Evolutionary conservation across 2,329 filamentous ascomycete species (phyloP).

Genomic region (Ploettnerulaceae sp.): DNA sequence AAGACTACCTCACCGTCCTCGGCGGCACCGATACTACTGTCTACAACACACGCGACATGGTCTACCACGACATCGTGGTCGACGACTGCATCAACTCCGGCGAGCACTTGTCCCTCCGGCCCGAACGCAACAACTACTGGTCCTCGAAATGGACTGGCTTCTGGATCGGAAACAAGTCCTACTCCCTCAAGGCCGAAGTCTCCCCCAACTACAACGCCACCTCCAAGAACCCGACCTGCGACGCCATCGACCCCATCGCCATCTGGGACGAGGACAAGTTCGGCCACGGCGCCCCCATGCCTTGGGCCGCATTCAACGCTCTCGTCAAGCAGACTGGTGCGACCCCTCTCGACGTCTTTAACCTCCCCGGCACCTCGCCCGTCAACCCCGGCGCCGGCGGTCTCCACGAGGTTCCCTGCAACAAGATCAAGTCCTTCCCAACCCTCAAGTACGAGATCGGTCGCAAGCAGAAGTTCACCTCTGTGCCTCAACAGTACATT

Average conservation of each 20-base stretch:
- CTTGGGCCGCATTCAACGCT: conserved; percentile 7
- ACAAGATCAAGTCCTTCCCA: conserved; percentile 8
- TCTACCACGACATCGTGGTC: conserved; percentile 9
- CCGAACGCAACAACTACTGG: conserved; percentile 11
- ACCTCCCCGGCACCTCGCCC: conserved; percentile 9
- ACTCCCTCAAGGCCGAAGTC: conserved; percentile 7
- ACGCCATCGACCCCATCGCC: conserved; percentile 10
- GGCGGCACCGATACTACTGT: conserved; percentile 10
- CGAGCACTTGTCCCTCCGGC: conserved; percentile 8
- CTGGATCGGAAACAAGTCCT: conserved; percentile 6
- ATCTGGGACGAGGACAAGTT: conserved; percentile 16
- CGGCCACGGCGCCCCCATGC: conserved; percentile 12
- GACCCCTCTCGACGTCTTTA: conserved; percentile 7
- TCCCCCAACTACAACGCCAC: conserved; percentile 13
- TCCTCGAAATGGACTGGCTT: conserved; percentile 7
- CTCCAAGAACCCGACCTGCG: conserved; percentile 5
- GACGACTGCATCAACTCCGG: conserved; percentile 12
- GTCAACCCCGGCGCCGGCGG: conserved; percentile 11
- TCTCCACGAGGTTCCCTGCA: conserved; percentile 8
- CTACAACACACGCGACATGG: conserved; percentile 7
- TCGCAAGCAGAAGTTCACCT: conserved; percentile 6
- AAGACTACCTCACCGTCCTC: conserved; percentile 10
- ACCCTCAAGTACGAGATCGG: conserved; percentile 10
- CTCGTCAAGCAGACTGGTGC: conserved; percentile 7
- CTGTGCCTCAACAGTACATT: conserved; percentile 7